phyloP scores from a whole-genome alignment of 768 basidiomycete genomes.

The Suillus lakei region DNA sequence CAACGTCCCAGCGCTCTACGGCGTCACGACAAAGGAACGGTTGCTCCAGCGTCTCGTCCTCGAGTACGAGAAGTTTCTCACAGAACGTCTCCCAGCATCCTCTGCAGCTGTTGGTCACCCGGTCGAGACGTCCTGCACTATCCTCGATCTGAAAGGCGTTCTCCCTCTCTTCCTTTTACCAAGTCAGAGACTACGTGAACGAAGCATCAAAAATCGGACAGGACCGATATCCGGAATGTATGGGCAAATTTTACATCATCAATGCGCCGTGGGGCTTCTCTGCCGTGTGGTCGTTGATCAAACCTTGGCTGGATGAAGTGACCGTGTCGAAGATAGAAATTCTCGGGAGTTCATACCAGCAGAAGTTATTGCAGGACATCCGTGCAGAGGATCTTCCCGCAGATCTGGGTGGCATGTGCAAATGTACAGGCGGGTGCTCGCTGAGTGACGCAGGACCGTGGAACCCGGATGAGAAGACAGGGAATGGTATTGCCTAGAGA shows the following conservation, averaged over 20 bases:
- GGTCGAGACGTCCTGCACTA: constrained; percentile 97
- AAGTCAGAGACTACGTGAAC: constrained; percentile 91
- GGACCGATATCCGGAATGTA: constrained; percentile 89
- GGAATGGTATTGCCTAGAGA: constrained; percentile 28
- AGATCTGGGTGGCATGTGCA: constrained; percentile 84
- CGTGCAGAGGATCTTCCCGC: constrained; percentile 80
- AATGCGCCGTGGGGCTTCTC: constrained; percentile 95
- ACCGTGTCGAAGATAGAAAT: constrained; percentile 96
- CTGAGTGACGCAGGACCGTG: constrained; percentile 92
- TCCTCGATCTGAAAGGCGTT: constrained; percentile 85
- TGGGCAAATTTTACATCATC: constrained; percentile 99
- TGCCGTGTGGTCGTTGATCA: constrained; percentile 87
- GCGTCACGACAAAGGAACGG: constrained; percentile 82
- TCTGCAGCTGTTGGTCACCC: constrained; percentile 75
- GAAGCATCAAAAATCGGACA: constrained; percentile 81
- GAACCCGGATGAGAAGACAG: constrained; percentile 48
- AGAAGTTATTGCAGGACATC: constrained; percentile 81
- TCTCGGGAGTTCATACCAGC: constrained; percentile 72
- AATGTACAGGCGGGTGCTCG: constrained; percentile 81
- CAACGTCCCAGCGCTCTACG: constrained; percentile 84
- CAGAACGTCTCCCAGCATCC: constrained; percentile 81
- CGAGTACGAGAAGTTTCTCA: constrained; percentile 92
- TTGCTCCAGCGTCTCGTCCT: constrained; percentile 86
- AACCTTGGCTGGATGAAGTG: constrained; percentile 93
- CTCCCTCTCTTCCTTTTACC: constrained; percentile 80